Evolutionary conservation across 495 filamentous ascomycete species (phyloP), one percentile per base, ranked within the genome.

Genomic region (Parachaetomium inaequale): DNA sequence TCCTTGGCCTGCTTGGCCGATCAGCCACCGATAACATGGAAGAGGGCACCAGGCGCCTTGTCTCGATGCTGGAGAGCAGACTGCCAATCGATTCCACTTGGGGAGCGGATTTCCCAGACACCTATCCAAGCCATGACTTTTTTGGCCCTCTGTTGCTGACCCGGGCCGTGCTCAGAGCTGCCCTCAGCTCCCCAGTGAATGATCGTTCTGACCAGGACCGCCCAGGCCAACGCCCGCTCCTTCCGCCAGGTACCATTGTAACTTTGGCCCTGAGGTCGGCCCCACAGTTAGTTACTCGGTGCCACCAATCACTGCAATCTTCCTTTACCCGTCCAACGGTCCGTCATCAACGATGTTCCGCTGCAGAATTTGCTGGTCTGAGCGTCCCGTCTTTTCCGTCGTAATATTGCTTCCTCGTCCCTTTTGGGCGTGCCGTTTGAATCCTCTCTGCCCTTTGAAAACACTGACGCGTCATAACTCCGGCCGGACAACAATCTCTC

Each of bases 61-160:
- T 59, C 32, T 59, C 43, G 31, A 19, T 29, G 14, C 43, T 3
- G 19, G 29, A 26, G 56, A n/a, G 0, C 29, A 31, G 43, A 5
- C 31, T 40, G 29, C 56, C 56, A 59, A 50, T 59, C 56, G 43
- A 59, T 38, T 49, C 14, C n/a, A 1, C 12, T 49, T 11, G 4
- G 2, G 4, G 19, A 26, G 21, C 19, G 15, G 28, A 34, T 31
- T 31, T 34, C n/a, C 38, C 25, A 31, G 34, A 15, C 40, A 14
- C n/a, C n/a, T 47, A 19, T 25, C 1, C 1, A 47, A 34, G 55
- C 28, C 40, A 21, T 14, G 3, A 46, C 36, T 28, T 32, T 2
- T 14, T 25, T 49, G 23, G 45, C 21, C 45, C 45, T n/a, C n/a
- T n/a, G n/a, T n/a, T n/a, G n/a, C n/a, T n/a, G n/a, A n/a, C n/a